Evolutionary conservation across 495 filamentous ascomycete species (phyloP), one percentile per base, ranked within the genome.

Genomic region (Talaromyces nanjingensis): DNA sequence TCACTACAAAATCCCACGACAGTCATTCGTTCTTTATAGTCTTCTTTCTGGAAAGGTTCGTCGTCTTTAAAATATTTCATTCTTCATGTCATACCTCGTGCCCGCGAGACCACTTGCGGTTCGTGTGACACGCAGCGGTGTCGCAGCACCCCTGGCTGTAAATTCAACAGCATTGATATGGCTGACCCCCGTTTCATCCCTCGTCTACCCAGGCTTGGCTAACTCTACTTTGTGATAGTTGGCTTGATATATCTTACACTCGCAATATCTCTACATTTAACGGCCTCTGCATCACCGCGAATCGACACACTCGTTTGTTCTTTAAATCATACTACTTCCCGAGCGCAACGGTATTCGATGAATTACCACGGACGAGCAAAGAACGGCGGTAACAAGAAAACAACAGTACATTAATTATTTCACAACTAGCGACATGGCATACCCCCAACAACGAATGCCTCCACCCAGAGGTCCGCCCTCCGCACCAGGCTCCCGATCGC

Each of bases 401-500:
- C 6, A 27, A 49, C 37, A 20, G 37, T 16, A 14, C 29, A 34
- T 18, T 20, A 16, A 34, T n/a, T 8, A 42, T 20, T 34, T 12
- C 22, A 27, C 8, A 27, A 3, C 33, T 3, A 56, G 27, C 53
- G 27, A 56, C 25, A 62, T 62, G 60, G 60, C 60, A 33, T 62
- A 62, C 18, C 60, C 60, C 45, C 39, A 49, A 25, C 60, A 47
- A 53, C 70, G 27, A 63, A 70, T 65, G 69, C 62, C 71, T 67
- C 69, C 72, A 52, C 67, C 70, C 8, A 63, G 67, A 39, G 61
- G 63, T 29, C 60, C 60, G 6, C 60, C 60, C 33, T 29, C 59
- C 24, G 59, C 34, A 27, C 45, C 60, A 18, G 59, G 59, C 34
- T 47, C 25, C 25, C 59, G 59, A 29, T 60, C 59, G 34, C 59